These are phyloP conservation scores for Kazachstania taianensis DNA, from an alignment of 805 yeast genomes.

Conservation along the genomic window DNA sequence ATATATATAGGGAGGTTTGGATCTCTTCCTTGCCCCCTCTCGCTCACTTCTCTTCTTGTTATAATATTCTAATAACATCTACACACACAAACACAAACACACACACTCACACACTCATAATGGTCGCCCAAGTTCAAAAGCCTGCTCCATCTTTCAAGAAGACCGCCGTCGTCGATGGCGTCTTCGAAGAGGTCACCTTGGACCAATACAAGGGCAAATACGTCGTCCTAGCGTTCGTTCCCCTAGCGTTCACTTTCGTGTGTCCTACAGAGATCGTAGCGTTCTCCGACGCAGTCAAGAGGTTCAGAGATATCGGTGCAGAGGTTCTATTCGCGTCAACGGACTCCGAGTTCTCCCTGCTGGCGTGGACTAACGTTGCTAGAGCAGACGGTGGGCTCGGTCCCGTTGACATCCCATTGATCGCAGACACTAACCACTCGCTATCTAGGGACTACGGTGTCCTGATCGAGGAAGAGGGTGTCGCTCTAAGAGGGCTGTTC, in stretches of 20 bases:
- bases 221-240: slow-evolving; percentile 94
- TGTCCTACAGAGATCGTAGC: slow-evolving; percentile 99
- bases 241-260: slow-evolving; percentile 98
- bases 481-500: slow-evolving; percentile 97
- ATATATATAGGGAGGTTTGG: too few species aligned
- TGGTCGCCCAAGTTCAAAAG: slow-evolving; percentile 86
- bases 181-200: slow-evolving; percentile 87
- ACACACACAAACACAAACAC: slow-evolving; percentile 1
- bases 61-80: neutral
- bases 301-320: slow-evolving; percentile 78
- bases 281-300: slow-evolving; percentile 88
- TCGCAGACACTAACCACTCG: slow-evolving; percentile 95
- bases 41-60: too few species aligned
- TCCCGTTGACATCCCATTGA: slow-evolving; percentile 82
- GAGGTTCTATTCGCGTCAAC: slow-evolving; percentile 94
- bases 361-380: slow-evolving; percentile 96
- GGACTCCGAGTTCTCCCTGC: slow-evolving; percentile 93
- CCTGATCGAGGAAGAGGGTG: slow-evolving; percentile 88
- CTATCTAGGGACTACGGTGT: slow-evolving; percentile 96
- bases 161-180: slow-evolving; percentile 95
- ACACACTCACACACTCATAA: slow-evolving; percentile 22
- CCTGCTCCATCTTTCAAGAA: slow-evolving; percentile 95
- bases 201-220: slow-evolving; percentile 97
- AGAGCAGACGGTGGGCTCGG: slow-evolving; percentile 99
- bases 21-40: too few species aligned